These are phyloP conservation scores for Pleurotus platypus DNA, from an alignment of 768 basidiomycete genomes.

Conservation along the genomic window DNA sequence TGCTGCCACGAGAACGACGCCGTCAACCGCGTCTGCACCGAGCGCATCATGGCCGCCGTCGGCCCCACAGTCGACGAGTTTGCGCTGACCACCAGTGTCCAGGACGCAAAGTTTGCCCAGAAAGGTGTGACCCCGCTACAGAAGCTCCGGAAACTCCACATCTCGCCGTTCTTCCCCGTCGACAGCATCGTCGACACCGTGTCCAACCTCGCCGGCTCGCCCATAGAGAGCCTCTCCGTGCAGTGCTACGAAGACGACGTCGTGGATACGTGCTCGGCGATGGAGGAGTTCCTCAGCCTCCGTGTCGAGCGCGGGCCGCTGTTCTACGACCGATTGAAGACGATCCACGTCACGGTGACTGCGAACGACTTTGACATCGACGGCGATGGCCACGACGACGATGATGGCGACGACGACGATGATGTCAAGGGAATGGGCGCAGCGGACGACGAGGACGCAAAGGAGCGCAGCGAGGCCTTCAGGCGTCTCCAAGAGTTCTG, in stretches of 20 bases:
- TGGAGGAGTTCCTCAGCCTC: conserved; percentile 52
- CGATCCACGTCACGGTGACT: conserved; percentile 48
- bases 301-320: conserved; percentile 44
- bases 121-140: conserved; percentile 41
- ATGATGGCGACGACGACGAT: too few species aligned
- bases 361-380: conserved; percentile 19
- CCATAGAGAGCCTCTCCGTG: conserved; percentile 54
- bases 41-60: conserved; percentile 59
- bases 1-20: conserved; percentile 50
- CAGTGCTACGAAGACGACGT: conserved; percentile 63
- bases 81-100: conserved; percentile 46
- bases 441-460: conserved; percentile 30
- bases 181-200: conserved; percentile 59
- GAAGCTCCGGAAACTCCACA: conserved; percentile 52
- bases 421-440: conserved; percentile 7
- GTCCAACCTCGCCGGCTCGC: conserved; percentile 52
- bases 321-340: conserved; percentile 46
- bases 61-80: conserved; percentile 53
- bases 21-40: conserved; percentile 51
- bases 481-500: conserved; percentile 47
- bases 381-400: conserved; percentile 9
- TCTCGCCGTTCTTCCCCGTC: conserved; percentile 59
- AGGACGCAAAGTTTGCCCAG: conserved; percentile 39
- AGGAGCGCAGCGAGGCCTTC: conserved; percentile 36
- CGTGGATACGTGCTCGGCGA: conserved; percentile 53